phyloP scores from a whole-genome alignment of 495 filamentous ascomycete species.

The Xylaria intraflava region DNA sequence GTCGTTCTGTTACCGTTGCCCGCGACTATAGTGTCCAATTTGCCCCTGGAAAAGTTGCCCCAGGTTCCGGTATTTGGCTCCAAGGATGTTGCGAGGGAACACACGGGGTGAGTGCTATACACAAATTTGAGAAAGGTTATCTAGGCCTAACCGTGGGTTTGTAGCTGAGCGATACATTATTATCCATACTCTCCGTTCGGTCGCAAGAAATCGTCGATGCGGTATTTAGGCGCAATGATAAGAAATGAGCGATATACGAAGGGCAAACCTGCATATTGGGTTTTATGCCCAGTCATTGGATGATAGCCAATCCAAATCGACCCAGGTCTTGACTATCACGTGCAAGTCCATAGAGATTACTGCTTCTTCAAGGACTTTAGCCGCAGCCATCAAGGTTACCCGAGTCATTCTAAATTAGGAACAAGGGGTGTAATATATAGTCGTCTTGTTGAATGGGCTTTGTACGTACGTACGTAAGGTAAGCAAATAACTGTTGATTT shows the following conservation, averaged over 20 bases:
- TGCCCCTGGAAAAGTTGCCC: constrained; percentile 56
- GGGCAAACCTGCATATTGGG: background rate
- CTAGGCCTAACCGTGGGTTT: background rate
- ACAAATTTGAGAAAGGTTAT: background rate
- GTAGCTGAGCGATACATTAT: constrained; percentile 67
- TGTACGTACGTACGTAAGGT: too few species aligned
- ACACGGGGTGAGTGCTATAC: constrained; percentile 63
- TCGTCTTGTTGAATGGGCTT: too few species aligned
- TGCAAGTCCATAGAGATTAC: background rate
- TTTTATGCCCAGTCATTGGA: background rate
- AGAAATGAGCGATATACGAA: background rate
- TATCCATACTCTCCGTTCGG: constrained; percentile 69
- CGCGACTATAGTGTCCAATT: constrained; percentile 74
- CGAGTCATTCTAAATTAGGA: too few species aligned
- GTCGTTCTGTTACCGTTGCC: constrained; percentile 28
- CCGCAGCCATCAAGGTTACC: too few species aligned
- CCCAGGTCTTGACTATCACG: background rate
- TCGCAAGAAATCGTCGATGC: constrained; percentile 72
- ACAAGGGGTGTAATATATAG: too few species aligned
- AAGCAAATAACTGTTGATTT: too few species aligned
- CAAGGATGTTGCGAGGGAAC: constrained; percentile 92
- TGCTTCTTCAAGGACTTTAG: too few species aligned
- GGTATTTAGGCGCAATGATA: constrained; percentile 49
- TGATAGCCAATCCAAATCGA: background rate
- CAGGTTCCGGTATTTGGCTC: constrained; percentile 74